phyloP scores from a whole-genome alignment of 2,329 filamentous ascomycete species.

The Pseudohalonectria lignicola region DNA sequence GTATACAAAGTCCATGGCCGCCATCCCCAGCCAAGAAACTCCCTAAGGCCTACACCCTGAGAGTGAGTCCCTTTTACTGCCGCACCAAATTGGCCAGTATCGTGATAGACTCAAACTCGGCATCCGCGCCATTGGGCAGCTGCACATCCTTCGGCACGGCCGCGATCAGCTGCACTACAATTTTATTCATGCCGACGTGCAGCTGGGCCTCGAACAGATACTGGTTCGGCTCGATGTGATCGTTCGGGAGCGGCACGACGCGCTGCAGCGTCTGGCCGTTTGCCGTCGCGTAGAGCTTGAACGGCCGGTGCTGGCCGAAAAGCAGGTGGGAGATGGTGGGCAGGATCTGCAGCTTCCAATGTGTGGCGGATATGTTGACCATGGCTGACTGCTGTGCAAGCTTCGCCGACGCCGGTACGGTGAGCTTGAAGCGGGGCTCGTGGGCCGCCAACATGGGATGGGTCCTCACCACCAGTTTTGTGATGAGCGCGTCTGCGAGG shows the following conservation, averaged over 20 bases:
- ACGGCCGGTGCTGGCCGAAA: constrained; percentile 51
- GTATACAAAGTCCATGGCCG: too few relatives aligned
- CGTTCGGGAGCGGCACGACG: constrained; percentile 38
- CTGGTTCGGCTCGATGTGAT: constrained; percentile 40
- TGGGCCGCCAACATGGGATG: too few relatives aligned
- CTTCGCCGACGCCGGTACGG: constrained; percentile 53
- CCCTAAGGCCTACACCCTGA: too few relatives aligned
- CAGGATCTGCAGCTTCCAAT: constrained; percentile 61
- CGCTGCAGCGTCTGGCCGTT: constrained; percentile 53
- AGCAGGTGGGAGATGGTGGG: constrained; percentile 53
- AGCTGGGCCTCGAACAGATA: constrained; percentile 69
- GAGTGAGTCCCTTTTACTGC: too few relatives aligned
- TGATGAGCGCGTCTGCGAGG: constrained; percentile 52
- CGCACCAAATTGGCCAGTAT: constrained; percentile 60
- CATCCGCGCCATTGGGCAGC: constrained; percentile 45
- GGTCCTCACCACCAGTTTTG: constrained; percentile 52
- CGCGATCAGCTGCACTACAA: constrained; percentile 70
- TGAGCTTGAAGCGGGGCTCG: constrained; percentile 49
- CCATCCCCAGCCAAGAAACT: too few relatives aligned
- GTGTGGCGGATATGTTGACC: constrained; percentile 54
- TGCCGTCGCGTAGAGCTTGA: constrained; percentile 64
- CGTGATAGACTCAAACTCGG: constrained; percentile 70
- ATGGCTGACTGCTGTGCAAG: constrained; percentile 63
- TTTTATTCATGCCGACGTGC: constrained; percentile 60
- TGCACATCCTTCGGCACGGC: constrained; percentile 52